Conservation (phyloP, 140 eudicot species). For the Flaveria floridana region DNA sequence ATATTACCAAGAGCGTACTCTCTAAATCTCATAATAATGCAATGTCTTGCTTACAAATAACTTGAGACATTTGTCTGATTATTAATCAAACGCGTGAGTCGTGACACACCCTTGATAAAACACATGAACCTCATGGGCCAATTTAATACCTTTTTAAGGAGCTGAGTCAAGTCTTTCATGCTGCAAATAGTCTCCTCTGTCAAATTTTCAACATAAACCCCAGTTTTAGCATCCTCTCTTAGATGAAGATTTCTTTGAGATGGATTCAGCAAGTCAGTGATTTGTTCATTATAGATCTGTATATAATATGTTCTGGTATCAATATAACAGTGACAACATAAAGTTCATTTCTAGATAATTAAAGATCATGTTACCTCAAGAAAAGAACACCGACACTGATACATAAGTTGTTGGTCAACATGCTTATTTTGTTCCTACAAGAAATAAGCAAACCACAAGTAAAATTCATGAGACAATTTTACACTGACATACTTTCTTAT, state of each 20-base stretch:
- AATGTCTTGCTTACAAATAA: neutral
- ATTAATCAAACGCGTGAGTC: slow-evolving; percentile 24
- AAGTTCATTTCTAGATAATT: slow-evolving; percentile 5
- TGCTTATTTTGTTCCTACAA: slow-evolving; percentile 76
- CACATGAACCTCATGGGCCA: neutral
- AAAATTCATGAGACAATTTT: neutral
- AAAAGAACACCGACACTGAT: slow-evolving; percentile 74
- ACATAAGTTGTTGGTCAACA: slow-evolving; percentile 70
- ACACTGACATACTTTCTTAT: neutral
- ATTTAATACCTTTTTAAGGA: slow-evolving; percentile 62
- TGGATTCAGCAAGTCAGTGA: slow-evolving; percentile 91
- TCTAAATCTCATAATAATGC: neutral
- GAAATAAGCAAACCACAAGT: slow-evolving; percentile 29
- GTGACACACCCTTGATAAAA: neutral
- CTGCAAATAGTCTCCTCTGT: slow-evolving; percentile 72
- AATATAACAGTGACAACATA: neutral
- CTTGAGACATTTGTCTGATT: neutral
- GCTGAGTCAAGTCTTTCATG: slow-evolving; percentile 69
- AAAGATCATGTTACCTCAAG: slow-evolving; percentile 45
- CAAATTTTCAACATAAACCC: slow-evolving; percentile 90
- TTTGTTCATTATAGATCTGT: slow-evolving; percentile 99
- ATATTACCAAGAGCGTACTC: neutral
- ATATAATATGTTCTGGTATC: slow-evolving; percentile 19
- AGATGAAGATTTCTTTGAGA: slow-evolving; percentile 83
- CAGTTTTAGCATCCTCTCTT: slow-evolving; percentile 86